These are phyloP conservation scores for Pleurozium schreberi DNA, from an alignment of 225 moss, liverwort and hornwort species.

Conservation along the genomic window DNA sequence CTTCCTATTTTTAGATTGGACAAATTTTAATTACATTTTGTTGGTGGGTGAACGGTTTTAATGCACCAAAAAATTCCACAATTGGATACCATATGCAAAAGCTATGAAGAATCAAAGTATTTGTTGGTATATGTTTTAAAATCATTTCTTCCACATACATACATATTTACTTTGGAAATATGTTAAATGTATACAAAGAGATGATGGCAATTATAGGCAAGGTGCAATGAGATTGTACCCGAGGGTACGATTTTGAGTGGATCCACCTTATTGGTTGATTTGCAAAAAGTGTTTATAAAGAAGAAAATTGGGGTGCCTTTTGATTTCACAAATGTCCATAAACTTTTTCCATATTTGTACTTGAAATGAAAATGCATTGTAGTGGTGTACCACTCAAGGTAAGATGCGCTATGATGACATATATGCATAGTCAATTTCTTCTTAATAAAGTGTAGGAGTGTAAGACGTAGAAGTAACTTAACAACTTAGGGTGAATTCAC, in stretches of 20 bases:
- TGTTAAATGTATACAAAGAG: rapidly evolving
- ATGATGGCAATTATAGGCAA: background rate
- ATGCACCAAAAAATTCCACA: rapidly evolving
- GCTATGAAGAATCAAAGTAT: background rate
- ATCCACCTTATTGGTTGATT: background rate
- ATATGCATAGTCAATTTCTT: background rate
- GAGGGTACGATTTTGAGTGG: background rate
- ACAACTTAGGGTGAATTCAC: rapidly evolving
- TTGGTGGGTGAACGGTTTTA: background rate
- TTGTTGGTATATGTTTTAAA: background rate
- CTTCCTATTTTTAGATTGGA: background rate
- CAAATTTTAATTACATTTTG: background rate
- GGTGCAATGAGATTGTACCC: no score
- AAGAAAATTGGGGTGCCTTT: rapidly evolving
- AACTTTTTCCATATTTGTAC: background rate
- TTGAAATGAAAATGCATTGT: background rate
- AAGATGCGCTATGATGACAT: background rate
- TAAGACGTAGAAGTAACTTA: background rate
- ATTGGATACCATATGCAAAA: background rate
- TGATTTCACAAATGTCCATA: background rate
- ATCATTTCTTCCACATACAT: background rate
- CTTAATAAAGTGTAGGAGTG: background rate
- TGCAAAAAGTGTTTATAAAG: background rate
- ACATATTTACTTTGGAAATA: background rate
- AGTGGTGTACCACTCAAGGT: background rate